A percentile compares a stretch with the other conserved stretches of the same genome.
Evolutionary conservation across 106 monocot genomes (phyloP).

Genomic region (Phalaenopsis aphrodite): DNA sequence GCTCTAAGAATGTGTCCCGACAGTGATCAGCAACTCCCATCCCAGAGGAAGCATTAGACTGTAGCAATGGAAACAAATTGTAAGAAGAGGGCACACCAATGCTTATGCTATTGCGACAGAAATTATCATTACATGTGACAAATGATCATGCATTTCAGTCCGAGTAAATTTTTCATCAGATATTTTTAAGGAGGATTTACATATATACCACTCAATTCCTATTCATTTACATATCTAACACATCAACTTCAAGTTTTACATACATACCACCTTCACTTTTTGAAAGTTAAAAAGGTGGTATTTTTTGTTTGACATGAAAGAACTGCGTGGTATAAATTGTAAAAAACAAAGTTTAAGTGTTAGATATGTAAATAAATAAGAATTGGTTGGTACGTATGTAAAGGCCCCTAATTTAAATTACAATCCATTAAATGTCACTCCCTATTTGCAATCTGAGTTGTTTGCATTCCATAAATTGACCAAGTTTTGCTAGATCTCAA

Average conservation of each 20-base stretch:
- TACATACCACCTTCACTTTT: too few relatives aligned
- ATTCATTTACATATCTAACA: too few relatives aligned
- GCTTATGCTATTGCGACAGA: background rate
- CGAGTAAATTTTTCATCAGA: background rate
- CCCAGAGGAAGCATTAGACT: constrained; percentile 23
- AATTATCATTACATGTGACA: background rate
- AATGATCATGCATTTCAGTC: background rate
- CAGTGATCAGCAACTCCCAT: constrained; percentile 21
- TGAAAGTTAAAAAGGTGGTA: too few relatives aligned
- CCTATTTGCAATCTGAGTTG: background rate
- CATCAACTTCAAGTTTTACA: too few relatives aligned
- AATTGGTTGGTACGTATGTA: too few relatives aligned
- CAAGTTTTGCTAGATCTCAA: too few relatives aligned
- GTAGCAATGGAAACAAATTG: background rate
- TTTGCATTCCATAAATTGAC: background rate
- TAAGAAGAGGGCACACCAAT: background rate
- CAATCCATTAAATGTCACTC: background rate
- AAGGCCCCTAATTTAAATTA: background rate
- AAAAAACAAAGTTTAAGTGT: too few relatives aligned
- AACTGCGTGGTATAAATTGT: too few relatives aligned
- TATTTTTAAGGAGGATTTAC: too few relatives aligned
- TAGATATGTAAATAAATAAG: too few relatives aligned
- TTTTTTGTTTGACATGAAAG: too few relatives aligned
- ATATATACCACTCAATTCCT: too few relatives aligned
- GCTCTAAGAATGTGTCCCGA: constrained; percentile 19